Evolutionary conservation across 1,284 basidiomycete genomes (phyloP).

Genomic region (Cryptococcus neoformans): DNA sequence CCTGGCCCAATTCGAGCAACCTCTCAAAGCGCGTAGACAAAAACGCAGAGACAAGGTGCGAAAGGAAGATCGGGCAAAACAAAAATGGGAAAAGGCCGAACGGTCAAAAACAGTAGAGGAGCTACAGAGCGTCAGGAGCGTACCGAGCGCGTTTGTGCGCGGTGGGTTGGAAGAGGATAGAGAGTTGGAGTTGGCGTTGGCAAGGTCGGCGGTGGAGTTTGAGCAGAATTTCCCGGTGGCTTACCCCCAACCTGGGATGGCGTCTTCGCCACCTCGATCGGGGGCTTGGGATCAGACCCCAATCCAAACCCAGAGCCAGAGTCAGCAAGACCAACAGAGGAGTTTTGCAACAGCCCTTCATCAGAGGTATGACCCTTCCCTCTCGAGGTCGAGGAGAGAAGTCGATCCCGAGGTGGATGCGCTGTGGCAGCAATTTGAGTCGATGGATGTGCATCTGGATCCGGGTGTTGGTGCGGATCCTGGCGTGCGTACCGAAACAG

Average conservation of each 20-base stretch:
- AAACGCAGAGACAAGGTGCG: slow-evolving; percentile 71
- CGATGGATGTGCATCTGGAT: slow-evolving; percentile 1
- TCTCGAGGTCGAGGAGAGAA: slow-evolving; percentile 24
- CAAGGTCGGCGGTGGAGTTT: slow-evolving; percentile 27
- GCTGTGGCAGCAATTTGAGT: slow-evolving; percentile 75
- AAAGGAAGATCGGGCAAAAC: slow-evolving; percentile 78
- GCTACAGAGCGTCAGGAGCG: not conserved
- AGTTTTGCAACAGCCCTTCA: slow-evolving; percentile 31
- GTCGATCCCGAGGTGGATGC: slow-evolving; percentile 63
- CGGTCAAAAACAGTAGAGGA: slow-evolving; percentile 55
- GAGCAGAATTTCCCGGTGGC: slow-evolving; percentile 9
- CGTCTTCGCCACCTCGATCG: not conserved
- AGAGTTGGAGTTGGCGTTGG: slow-evolving; percentile 36
- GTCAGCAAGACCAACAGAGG: slow-evolving; percentile 1
- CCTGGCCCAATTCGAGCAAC: slow-evolving; percentile 72
- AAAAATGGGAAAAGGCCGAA: slow-evolving; percentile 68
- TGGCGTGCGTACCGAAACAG: not conserved
- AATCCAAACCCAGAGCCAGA: not conserved
- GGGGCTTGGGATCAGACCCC: not conserved
- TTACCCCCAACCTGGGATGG: slow-evolving; percentile 13
- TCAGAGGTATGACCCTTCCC: slow-evolving; percentile 18
- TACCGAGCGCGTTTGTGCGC: slow-evolving; percentile 13
- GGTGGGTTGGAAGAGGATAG: slow-evolving; percentile 22
- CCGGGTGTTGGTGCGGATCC: not conserved
- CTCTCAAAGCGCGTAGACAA: slow-evolving; percentile 69